A percentile compares a stretch with the other conserved stretches of the same genome.
phyloP scores from a whole-genome alignment of 257 asterid genomes.

The Capsicum rhomboideum region DNA sequence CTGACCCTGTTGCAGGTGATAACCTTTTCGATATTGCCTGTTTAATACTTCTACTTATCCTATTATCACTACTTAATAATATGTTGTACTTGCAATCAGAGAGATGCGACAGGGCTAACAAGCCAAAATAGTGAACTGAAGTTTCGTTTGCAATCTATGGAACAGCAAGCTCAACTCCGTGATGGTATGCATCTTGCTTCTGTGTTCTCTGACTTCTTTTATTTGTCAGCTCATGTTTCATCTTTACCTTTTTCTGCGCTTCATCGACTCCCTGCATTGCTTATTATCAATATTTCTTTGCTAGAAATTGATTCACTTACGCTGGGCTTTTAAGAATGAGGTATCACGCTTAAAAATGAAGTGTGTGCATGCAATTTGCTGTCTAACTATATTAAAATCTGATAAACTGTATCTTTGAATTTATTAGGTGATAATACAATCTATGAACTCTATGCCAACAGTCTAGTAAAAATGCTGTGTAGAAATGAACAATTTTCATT shows the following conservation, averaged over 20 bases:
- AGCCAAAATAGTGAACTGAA: constrained; percentile 56
- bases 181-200: constrained; percentile 31
- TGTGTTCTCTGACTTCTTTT: neutral
- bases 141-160: constrained; percentile 63
- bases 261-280: neutral
- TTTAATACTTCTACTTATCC: neutral
- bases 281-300: neutral
- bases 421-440: neutral
- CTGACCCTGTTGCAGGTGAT: constrained; percentile 52
- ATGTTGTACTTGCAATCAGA: constrained; percentile 20
- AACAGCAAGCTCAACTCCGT: constrained; percentile 69
- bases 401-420: neutral
- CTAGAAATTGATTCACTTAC: neutral
- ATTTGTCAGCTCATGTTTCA: neutral
- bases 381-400: neutral
- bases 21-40: neutral
- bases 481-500: neutral
- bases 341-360: neutral
- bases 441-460: neutral
- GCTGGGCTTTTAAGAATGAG: neutral
- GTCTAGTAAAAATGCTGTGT: neutral
- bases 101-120: constrained; percentile 53
- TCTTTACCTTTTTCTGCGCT: neutral
- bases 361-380: neutral
- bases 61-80: neutral